A percentile compares a stretch with the other conserved stretches of the same genome.
Evolutionary conservation across 305 asterid species (phyloP).

Genomic region (Vinca major): DNA sequence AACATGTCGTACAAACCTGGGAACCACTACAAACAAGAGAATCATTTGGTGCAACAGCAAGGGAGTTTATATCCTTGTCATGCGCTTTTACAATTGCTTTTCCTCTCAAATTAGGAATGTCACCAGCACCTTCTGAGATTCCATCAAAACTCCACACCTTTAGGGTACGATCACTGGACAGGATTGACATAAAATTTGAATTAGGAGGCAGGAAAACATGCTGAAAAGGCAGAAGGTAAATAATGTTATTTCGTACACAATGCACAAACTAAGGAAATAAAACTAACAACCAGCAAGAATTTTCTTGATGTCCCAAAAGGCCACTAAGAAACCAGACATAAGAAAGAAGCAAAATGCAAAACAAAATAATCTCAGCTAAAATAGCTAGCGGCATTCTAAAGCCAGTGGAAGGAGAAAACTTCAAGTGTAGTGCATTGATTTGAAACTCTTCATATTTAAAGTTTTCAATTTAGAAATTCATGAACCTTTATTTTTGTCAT

Average conservation of each 20-base stretch:
- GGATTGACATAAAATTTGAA: conserved; percentile 14
- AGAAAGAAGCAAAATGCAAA: neutral
- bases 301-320: neutral
- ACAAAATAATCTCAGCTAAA: neutral
- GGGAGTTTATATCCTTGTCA: conserved; percentile 88
- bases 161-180: conserved; percentile 69
- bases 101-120: conserved; percentile 51
- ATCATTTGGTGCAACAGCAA: conserved; percentile 91
- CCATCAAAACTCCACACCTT: conserved; percentile 90
- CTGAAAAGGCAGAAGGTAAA: neutral
- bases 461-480: neutral
- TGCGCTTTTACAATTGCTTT: conserved; percentile 92
- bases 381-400: no score
- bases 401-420: neutral
- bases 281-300: neutral
- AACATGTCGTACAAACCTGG: conserved; percentile 46
- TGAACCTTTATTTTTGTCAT: neutral
- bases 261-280: neutral
- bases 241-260: neutral
- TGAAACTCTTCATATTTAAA: neutral
- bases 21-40: conserved; percentile 98
- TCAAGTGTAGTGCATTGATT: neutral
- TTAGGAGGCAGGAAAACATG: conserved; percentile 8
- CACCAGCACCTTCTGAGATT: conserved; percentile 38
- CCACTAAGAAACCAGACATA: neutral